Base-by-base conservation (phyloP, 768 basidiomycete species). In the Naematelia encephala region DNA sequence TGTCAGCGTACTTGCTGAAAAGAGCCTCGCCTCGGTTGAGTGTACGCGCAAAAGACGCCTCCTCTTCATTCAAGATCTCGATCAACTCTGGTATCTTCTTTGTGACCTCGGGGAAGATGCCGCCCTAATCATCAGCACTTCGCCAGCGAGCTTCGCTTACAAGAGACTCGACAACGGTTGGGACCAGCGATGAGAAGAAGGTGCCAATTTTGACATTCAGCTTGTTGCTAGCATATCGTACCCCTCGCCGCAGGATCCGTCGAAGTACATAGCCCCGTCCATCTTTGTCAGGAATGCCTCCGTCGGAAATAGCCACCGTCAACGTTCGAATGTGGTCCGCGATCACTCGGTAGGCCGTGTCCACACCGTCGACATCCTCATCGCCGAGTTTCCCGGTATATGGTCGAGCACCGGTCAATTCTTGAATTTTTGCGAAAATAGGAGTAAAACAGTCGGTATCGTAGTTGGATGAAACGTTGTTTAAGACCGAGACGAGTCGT, bases 221-320 rank as follows among this genome's bases (percentile, higher is more conserved):
- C 79, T 97, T 98, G 80, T 92, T 97, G 63, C 90, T 85, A 3
- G 91, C 93, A 72, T 91, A 98, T 34, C 96, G 84, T n/a, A 91
- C 90, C 8, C 96, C 96, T 75, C 96, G 82, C 55, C 96, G 82
- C 46, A 99, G 80, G 54, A 99, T 94, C 19, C 96, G 85, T 49
- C 96, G 82, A 4, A 99, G 83, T n/a, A 99, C 96, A 64, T 99
- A 99, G 1, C 96, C 96, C 55, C 96, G 84, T 8, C 96, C 96
- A 51, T 94, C 87, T 70, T 97, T 98, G 72, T 90, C 91, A 2
- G 96, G 96, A 11, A 96, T 85, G 53, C 96, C 96, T 30, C 96
- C 96, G 68, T 99, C 96, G 63, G 90, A 90, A 64, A 99, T 81
- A 14, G 96, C 94, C 71, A 99, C 90, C 0, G 92, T 92, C 66